phyloP scores from a whole-genome alignment of 2,329 filamentous ascomycete species.

The Fusarium nodosum region DNA sequence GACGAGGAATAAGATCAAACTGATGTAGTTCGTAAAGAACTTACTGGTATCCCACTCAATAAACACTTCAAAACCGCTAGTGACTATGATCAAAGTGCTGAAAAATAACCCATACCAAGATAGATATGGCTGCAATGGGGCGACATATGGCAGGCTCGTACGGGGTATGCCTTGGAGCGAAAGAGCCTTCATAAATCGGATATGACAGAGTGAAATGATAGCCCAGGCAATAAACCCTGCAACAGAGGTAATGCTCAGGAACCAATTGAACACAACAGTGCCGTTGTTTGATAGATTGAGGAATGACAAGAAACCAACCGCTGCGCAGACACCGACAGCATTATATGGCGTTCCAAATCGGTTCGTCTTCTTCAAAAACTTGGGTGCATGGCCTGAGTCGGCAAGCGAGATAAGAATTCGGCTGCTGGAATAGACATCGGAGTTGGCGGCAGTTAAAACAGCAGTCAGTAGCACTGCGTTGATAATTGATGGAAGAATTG shows the following conservation, averaged over 20 bases:
- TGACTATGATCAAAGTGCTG: slow-evolving; percentile 34
- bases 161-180: slow-evolving; percentile 60
- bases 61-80: slow-evolving; percentile 42
- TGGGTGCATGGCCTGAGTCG: slow-evolving; percentile 74
- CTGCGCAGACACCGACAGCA: slow-evolving; percentile 65
- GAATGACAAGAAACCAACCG: slow-evolving; percentile 75
- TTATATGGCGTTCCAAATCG: slow-evolving; percentile 71
- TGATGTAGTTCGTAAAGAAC: slow-evolving; percentile 42
- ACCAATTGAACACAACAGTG: slow-evolving; percentile 76
- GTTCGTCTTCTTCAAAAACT: slow-evolving; percentile 70
- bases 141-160: slow-evolving; percentile 63
- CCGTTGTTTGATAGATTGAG: slow-evolving; percentile 76
- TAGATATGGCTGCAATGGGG: slow-evolving; percentile 71
- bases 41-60: slow-evolving; percentile 33
- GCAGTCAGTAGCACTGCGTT: slow-evolving; percentile 77
- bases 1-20: slow-evolving; percentile 35
- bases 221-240: slow-evolving; percentile 72
- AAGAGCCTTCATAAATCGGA: slow-evolving; percentile 71
- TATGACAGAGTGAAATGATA: slow-evolving; percentile 68
- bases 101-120: slow-evolving; percentile 48
- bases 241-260: slow-evolving; percentile 76
- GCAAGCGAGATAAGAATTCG: slow-evolving; percentile 78
- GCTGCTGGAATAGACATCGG: slow-evolving; percentile 74
- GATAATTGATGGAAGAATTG: slow-evolving; percentile 73
- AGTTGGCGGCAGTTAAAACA: slow-evolving; percentile 72